phyloP scores from a whole-genome alignment of 768 basidiomycete species.

The Podaxis carcinomalis region DNA sequence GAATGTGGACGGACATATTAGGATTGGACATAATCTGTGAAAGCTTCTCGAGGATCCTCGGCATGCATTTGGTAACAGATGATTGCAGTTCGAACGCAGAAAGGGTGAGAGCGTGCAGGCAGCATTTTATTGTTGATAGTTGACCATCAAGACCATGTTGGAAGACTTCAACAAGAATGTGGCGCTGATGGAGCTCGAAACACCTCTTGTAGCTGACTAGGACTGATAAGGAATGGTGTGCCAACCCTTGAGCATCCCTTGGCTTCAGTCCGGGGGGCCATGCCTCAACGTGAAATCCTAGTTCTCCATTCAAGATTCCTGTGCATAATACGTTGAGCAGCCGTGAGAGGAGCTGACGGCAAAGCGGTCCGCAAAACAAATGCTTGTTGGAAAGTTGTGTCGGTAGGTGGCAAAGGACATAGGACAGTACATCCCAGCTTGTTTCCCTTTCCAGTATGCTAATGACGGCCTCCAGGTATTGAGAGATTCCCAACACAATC shows the following conservation, averaged over 20 bases:
- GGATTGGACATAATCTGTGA: constrained; percentile 94
- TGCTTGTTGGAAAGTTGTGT: constrained; percentile 93
- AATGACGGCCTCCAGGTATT: constrained; percentile 62
- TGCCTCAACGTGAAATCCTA: constrained; percentile 51
- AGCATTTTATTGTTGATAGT: constrained; percentile 78
- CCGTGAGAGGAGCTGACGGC: constrained; percentile 55
- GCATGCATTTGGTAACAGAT: constrained; percentile 75
- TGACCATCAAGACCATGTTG: constrained; percentile 66
- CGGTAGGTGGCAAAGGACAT: constrained; percentile 87
- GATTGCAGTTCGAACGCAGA: constrained; percentile 82
- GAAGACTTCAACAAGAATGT: constrained; percentile 71
- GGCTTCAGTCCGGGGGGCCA: constrained; percentile 62
- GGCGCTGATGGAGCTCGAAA: constrained; percentile 64
- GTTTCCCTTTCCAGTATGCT: constrained; percentile 67
- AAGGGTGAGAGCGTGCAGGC: constrained; percentile 84
- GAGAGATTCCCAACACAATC: constrained; percentile 66
- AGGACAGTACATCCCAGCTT: constrained; percentile 93
- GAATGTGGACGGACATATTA: constrained; percentile 92
- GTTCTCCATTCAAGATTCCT: constrained; percentile 52
- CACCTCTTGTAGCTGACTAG: constrained; percentile 82
- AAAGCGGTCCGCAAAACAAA: constrained; percentile 87
- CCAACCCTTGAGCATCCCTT: constrained; percentile 83
- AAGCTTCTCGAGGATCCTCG: constrained; percentile 80
- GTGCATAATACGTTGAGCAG: constrained; percentile 67
- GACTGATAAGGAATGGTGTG: constrained; percentile 83